A percentile compares a stretch with the other conserved stretches of the same genome.
Evolutionary conservation across 306 rosid species (phyloP).

Genomic region (Pterocarpus macrocarpus): DNA sequence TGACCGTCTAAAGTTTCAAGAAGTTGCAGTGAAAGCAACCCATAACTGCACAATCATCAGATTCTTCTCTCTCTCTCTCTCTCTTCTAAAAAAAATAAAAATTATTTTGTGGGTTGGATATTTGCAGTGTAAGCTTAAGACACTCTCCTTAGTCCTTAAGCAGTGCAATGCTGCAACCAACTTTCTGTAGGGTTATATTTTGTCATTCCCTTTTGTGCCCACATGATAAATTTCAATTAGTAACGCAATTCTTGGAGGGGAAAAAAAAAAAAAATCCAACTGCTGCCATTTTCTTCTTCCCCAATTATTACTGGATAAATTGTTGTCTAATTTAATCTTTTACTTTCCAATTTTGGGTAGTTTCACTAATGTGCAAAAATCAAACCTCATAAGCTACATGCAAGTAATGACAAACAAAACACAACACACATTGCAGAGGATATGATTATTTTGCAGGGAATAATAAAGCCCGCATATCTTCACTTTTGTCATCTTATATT

Average conservation of each 20-base stretch:
- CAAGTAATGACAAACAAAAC: background rate
- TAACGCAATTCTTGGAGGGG: background rate
- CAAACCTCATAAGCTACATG: background rate
- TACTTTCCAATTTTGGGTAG: background rate
- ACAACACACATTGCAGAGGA: background rate
- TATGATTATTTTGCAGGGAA: slow-evolving; percentile 14
- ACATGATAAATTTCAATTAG: background rate
- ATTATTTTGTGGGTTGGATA: background rate
- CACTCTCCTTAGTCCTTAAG: background rate
- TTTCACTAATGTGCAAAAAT: slow-evolving; percentile 8
- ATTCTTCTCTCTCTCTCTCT: background rate
- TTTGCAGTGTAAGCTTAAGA: background rate
- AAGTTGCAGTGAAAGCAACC: slow-evolving; percentile 51
- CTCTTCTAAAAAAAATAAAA: no score
- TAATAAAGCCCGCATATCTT: slow-evolving; percentile 6
- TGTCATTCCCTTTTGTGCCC: background rate
- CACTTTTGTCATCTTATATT: background rate
- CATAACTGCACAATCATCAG: slow-evolving; percentile 50
- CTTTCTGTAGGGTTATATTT: background rate
- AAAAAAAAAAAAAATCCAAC: background rate
- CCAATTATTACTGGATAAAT: background rate
- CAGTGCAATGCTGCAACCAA: slow-evolving; percentile 1
- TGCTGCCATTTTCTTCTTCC: background rate
- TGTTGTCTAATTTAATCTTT: background rate
- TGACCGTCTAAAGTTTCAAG: slow-evolving; percentile 42